Evolutionary conservation across 2,329 filamentous ascomycete genomes (phyloP).

Genomic region (Fusarium globosum): DNA sequence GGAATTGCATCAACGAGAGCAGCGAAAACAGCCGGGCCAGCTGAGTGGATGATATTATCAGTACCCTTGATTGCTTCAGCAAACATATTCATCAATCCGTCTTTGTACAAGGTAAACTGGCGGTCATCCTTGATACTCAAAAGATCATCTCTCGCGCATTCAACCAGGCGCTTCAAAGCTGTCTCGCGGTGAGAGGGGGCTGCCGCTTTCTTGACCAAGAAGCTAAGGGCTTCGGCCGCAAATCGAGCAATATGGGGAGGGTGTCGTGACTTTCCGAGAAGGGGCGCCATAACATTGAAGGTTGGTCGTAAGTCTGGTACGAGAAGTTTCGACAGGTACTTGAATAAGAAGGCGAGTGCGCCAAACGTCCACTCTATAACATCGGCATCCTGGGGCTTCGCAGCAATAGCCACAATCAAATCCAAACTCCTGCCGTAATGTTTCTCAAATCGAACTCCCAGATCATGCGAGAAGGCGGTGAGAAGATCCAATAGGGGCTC

Average conservation of each 20-base stretch:
- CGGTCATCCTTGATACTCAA: conserved; percentile 62
- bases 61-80: conserved; percentile 80
- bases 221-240: conserved; percentile 94
- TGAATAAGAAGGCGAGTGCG: conserved; percentile 94
- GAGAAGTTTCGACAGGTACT: conserved; percentile 89
- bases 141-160: conserved; percentile 78
- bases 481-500: conserved; percentile 90
- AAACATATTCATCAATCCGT: conserved; percentile 92
- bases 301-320: conserved; percentile 87
- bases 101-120: conserved; percentile 77
- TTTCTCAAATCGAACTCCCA: conserved; percentile 88
- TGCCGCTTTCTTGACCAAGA: conserved; percentile 89
- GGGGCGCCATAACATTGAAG: conserved; percentile 82
- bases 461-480: conserved; percentile 92
- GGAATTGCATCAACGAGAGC: conserved; percentile 64
- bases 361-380: conserved; percentile 99
- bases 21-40: conserved; percentile 64
- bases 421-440: conserved; percentile 82
- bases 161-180: conserved; percentile 76
- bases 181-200: conserved; percentile 79
- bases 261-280: conserved; percentile 84
- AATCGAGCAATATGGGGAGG: conserved; percentile 91
- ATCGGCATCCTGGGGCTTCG: conserved; percentile 79
- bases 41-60: conserved; percentile 69
- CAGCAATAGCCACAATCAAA: conserved; percentile 81